phyloP scores from a whole-genome alignment of 441 rosid genomes.

The Croton setiger region DNA sequence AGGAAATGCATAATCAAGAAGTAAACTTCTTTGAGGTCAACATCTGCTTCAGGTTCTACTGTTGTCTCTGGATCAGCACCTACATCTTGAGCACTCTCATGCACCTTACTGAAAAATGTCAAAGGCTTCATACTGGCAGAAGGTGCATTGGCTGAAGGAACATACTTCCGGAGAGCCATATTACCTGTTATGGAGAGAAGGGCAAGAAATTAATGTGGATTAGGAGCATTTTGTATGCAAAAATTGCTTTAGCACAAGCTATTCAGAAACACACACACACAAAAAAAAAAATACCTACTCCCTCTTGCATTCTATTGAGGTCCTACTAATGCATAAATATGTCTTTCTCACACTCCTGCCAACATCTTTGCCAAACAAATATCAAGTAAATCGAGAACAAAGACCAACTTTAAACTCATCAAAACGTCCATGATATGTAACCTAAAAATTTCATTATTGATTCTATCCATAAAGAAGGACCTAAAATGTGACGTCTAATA shows the following conservation, averaged over 20 bases:
- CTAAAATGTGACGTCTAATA: not conserved
- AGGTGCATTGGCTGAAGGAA: slow-evolving; percentile 49
- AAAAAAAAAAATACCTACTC: not conserved
- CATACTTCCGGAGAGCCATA: slow-evolving; percentile 73
- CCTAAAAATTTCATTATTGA: no score
- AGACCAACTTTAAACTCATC: not conserved
- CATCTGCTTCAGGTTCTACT: slow-evolving; percentile 47
- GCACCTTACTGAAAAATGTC: slow-evolving; percentile 49
- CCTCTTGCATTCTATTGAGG: not conserved
- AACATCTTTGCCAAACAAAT: not conserved
- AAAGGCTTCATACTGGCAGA: slow-evolving; percentile 60
- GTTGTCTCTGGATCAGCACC: slow-evolving; percentile 41
- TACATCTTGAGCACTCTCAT: slow-evolving; percentile 44
- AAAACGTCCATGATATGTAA: not conserved
- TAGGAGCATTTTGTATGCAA: not conserved
- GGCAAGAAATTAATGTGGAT: not conserved
- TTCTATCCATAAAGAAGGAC: not conserved
- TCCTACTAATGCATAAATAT: not conserved
- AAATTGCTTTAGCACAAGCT: no score
- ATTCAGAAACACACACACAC: no score
- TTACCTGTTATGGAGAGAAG: slow-evolving; percentile 34
- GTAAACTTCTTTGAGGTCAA: slow-evolving; percentile 90
- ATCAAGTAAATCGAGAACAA: not conserved
- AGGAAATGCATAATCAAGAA: slow-evolving; percentile 95
- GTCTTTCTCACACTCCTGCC: not conserved